Base-by-base conservation (phyloP, 441 rosid species). In the Aleurites moluccanus region DNA sequence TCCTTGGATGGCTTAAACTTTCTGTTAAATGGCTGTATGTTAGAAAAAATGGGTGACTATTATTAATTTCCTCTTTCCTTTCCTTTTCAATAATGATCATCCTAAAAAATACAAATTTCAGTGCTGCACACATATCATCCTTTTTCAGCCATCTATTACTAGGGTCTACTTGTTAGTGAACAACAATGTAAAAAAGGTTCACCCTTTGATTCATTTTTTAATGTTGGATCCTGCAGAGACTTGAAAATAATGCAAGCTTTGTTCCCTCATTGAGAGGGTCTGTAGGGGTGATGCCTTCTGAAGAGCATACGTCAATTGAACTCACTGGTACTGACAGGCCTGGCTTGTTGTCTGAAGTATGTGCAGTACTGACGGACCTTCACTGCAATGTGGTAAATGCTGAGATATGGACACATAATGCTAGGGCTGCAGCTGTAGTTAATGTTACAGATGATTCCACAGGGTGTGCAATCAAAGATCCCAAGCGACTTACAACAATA, bases 401-500 rank as follows among this genome's bases (percentile, higher is more conserved):
- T 59, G 98, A 92, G 85, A 88, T 94, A 79, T 94, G 98, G 98
- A 94, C 98, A 30, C 98, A 94, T 86, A 94, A 94, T 78, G 83
- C 84, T 27, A 86, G 97, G 81, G 97, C 97, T 65, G 98, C 98
- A 2, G 97, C 98, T 14, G 97, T 94, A 44, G 89, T 89, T 73
- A 92, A 88, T 77, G 95, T 90, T 77, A 94, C 91, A 9, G 97
- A 94, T 77, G 81, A 78, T 75, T 80, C 81, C 50, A 88, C 95
- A 25, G 84, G 87, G 11, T 72, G 80, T 28, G 92, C 97, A 28
- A 84, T 92, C 69, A 80, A 79, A 33, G 98, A 94, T 78, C 88
- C 86, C 0, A 70, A 78, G 65, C 89, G 86, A 35, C 94, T 94
- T 27, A 82, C 86, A n/a, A 79, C 78, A 35, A 91, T 94, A 30